These are phyloP conservation scores for Daldinia bambusicola DNA, from an alignment of 495 filamentous ascomycete genomes.

Conservation along the genomic window DNA sequence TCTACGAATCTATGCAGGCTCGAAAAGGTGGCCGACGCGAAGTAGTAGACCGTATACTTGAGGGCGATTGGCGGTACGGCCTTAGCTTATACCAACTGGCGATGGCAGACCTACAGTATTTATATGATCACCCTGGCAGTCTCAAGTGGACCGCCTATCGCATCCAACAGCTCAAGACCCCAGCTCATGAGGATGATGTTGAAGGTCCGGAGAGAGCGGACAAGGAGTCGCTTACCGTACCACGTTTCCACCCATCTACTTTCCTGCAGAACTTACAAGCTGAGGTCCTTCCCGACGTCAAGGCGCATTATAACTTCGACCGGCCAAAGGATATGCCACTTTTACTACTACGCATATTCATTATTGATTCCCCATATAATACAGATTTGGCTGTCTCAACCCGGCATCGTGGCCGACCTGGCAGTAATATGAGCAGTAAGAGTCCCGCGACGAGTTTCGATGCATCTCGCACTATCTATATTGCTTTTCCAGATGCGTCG, in stretches of 20 bases:
- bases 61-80: slow-evolving; percentile 85
- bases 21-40: slow-evolving; percentile 78
- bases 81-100: slow-evolving; percentile 80
- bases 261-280: slow-evolving; percentile 78
- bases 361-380: slow-evolving; percentile 77
- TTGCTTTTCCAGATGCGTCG: slow-evolving; percentile 81
- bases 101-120: slow-evolving; percentile 79
- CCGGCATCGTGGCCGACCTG: slow-evolving; percentile 34
- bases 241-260: slow-evolving; percentile 77
- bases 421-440: slow-evolving; percentile 35
- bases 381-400: slow-evolving; percentile 60
- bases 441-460: slow-evolving; percentile 54
- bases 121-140: slow-evolving; percentile 78
- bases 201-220: slow-evolving; percentile 47
- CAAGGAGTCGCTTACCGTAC: slow-evolving; percentile 63
- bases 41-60: slow-evolving; percentile 76
- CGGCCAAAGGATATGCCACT: slow-evolving; percentile 70
- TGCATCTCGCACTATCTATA: slow-evolving; percentile 72
- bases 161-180: slow-evolving; percentile 56
- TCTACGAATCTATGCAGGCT: slow-evolving; percentile 64
- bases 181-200: slow-evolving; percentile 48
- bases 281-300: slow-evolving; percentile 76
- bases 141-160: slow-evolving; percentile 81
- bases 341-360: slow-evolving; percentile 76
- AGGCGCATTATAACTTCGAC: slow-evolving; percentile 81